A percentile compares a stretch with the other conserved stretches of the same genome.
phyloP scores from a whole-genome alignment of 148 eudicot genomes.

The Amaranthus hypochondriacus region DNA sequence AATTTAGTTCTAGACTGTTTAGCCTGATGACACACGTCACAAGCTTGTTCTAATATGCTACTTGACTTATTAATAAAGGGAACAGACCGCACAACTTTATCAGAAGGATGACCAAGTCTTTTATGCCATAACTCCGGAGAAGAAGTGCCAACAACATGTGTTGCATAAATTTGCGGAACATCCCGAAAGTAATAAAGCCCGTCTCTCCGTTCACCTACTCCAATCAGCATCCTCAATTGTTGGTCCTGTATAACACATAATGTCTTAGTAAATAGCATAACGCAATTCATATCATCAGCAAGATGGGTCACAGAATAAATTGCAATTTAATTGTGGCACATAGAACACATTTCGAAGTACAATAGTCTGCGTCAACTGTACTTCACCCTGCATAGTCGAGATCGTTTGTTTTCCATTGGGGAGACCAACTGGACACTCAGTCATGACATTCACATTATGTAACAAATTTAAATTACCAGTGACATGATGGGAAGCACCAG shows the following conservation, averaged over 20 bases:
- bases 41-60: background rate
- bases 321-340: too few relatives aligned
- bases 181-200: background rate
- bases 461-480: too few relatives aligned
- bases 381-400: too few relatives aligned
- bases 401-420: too few relatives aligned
- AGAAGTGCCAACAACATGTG: background rate
- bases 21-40: background rate
- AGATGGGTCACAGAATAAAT: too few relatives aligned
- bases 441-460: too few relatives aligned
- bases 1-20: background rate
- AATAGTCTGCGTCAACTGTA: too few relatives aligned
- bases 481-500: too few relatives aligned
- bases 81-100: background rate
- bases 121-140: background rate
- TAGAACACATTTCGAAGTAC: too few relatives aligned
- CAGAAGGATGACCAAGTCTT: background rate
- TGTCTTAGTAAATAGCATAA: too few relatives aligned
- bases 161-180: background rate
- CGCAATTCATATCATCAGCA: too few relatives aligned
- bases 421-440: too few relatives aligned
- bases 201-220: conserved; percentile 1
- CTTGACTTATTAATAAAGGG: background rate
- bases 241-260: conserved; percentile 2
- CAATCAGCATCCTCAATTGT: background rate